These are phyloP conservation scores for Sextonia rubra DNA, from an alignment of 164 flowering plant species.

Conservation along the genomic window DNA sequence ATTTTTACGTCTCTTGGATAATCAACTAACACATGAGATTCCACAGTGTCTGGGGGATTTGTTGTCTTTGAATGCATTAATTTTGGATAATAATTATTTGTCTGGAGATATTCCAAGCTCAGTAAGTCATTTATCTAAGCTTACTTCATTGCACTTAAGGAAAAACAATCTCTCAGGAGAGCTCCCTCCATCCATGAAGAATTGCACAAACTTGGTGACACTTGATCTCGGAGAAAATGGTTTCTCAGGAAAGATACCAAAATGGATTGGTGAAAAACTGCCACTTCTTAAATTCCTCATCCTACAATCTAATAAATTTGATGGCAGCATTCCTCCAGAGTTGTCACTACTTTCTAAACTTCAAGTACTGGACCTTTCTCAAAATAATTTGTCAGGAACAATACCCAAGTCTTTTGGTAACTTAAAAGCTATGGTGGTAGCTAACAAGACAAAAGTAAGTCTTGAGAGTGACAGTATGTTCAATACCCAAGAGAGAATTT, in stretches of 20 bases:
- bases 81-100: neutral
- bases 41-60: neutral
- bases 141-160: neutral
- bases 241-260: neutral
- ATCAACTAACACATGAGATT: neutral
- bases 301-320: constrained; percentile 2
- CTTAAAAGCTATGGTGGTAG: neutral
- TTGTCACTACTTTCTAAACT: neutral
- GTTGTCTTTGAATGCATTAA: neutral
- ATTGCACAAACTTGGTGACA: neutral
- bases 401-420: neutral
- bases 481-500: no score
- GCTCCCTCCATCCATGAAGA: constrained; percentile 1
- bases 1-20: neutral
- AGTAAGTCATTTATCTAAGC: neutral
- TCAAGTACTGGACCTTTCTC: constrained; percentile 6
- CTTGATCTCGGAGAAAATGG: neutral
- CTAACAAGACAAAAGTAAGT: neutral
- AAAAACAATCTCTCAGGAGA: neutral
- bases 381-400: constrained; percentile 1
- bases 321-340: neutral
- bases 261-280: constrained; percentile 1
- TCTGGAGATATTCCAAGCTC: neutral
- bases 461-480: no score
- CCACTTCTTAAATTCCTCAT: neutral